Base-by-base conservation (phyloP, 2,329 filamentous ascomycete genomes). In the Plenodomus lindquistii region DNA sequence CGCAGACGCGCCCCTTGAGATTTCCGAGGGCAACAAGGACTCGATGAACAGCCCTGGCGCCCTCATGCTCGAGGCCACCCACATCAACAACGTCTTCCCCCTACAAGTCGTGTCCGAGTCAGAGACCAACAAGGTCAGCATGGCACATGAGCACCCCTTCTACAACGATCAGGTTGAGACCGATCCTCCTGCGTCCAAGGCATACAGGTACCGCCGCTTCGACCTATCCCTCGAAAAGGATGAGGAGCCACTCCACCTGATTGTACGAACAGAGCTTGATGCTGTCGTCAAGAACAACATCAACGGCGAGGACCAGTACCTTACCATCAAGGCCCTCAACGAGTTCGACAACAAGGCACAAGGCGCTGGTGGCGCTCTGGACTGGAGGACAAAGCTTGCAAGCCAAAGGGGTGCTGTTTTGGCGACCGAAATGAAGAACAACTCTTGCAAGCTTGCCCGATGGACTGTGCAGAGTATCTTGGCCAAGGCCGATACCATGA, bases 341-440 rank as follows among this genome's bases (percentile, higher is more conserved):
- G 94, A 99, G 80, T 99, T 97, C 72, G 94, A 99, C 79, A 91
- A 85, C 85, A 97, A 96, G 81, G 94, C 94, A 19, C 92, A 95
- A 73, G 94, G 94, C 63, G 90, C 89, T 60, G 94, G 94, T 62
- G 91, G 93, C 58, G 94, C 94, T 46, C 83, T 99, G 43, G 94
- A 99, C 82, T 99, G 94, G 94, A 85, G 94, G 73, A 88, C 86
- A 62, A 99, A 99, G 84, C 84, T 99, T 52, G 88, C 89, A 57
- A 91, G 87, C 65, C 92, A 97, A 80, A 88, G 94, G 67, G 94
- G 94, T 85, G 94, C 94, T 48, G 93, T 99, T 37, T 89, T 99
- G 20, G 94, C 94, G 17, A 99, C 94, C 11, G 94, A 99, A 81
- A 99, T 99, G 94, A 99, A 99, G 89, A 99, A 99, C 85, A 99